Evolutionary conservation across 2,329 filamentous ascomycete genomes (phyloP), one percentile per base, ranked within the genome.

Genomic region (Didymella glomerata): DNA sequence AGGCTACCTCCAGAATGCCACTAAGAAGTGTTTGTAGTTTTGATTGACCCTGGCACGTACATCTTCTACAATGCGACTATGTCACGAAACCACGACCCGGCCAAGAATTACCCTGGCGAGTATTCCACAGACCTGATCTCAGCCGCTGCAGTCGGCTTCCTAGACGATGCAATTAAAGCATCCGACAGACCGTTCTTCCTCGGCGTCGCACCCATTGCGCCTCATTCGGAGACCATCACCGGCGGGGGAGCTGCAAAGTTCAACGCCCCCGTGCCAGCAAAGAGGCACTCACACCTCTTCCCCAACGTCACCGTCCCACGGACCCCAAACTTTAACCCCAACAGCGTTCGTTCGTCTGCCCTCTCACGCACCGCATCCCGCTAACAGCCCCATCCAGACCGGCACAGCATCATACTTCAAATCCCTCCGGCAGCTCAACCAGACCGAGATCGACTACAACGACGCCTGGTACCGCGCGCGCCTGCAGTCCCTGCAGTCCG

Each of bases 1-100:
- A 0, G 2, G 7, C 18, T 20, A 10, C 18, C n/a, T 42, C 9
- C 10, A 22, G 6, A 4, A 3, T 13, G 4, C 10, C 24, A 9
- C 7, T 1, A 36, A 8, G 27, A 57, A 65, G 7, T 61, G 48
- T 5, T 13, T 0, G 0, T 14, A 62, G 63, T 68, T 16, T 77
- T 90, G 1, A 77, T 90, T 1, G 88, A 91, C 61, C 88, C 88
- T 0, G 84, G 82, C 63, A 91, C 89, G 0, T 91, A 91, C 67
- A 79, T 84, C 27, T 92, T 91, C 68, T 80, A 87, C 25, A 90
- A 91, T 68, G 80, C 85, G 1, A 87, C 83, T 4, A 88, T 87
- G 70, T 84, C 88, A 60, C 81, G 85, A 10, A 88, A 91, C 64
- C 76, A 80, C 0, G 82, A 86, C 1, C 70, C 79, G 0, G 86